Evolutionary conservation across 805 yeast species (phyloP).

Genomic region (Wickerhamomyces alni): DNA sequence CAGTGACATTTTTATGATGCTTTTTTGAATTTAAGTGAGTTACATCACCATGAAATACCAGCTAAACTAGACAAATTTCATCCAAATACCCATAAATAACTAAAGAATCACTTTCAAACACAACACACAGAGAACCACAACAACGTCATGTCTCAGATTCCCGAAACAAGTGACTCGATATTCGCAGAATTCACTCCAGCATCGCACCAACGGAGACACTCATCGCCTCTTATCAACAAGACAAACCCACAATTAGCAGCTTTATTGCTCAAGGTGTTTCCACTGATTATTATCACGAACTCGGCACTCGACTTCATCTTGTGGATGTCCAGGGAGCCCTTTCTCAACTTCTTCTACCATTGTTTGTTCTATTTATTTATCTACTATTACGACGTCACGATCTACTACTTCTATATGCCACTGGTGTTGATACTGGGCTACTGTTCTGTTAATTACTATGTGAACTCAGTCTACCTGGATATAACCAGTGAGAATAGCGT

Average conservation of each 20-base stretch:
- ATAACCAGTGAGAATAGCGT: constrained; percentile 35
- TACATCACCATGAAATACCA: no score
- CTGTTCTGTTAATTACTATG: constrained; percentile 35
- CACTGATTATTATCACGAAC: constrained; percentile 38
- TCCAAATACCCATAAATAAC: no score
- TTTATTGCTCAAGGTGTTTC: constrained; percentile 38
- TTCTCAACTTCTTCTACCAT: constrained; percentile 33
- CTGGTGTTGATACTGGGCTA: constrained; percentile 27
- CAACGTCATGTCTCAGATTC: not conserved
- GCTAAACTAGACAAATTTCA: no score
- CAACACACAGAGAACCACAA: no score
- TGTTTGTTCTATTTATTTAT: constrained; percentile 29
- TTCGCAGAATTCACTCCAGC: constrained; percentile 3
- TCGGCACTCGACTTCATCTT: constrained; percentile 35
- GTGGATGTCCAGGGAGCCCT: constrained; percentile 42
- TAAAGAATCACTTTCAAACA: no score
- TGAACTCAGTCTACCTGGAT: constrained; percentile 37
- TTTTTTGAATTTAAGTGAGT: no score
- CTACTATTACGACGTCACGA: constrained; percentile 31
- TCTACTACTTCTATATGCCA: constrained; percentile 29
- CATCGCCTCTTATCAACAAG: constrained; percentile 1
- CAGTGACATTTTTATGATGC: no score
- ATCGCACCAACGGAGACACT: constrained; percentile 1
- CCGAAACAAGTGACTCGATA: not conserved
- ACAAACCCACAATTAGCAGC: constrained; percentile 33